phyloP scores from a whole-genome alignment of 371 early-diverging fungal species.

The Apophysomyces elegans region DNA sequence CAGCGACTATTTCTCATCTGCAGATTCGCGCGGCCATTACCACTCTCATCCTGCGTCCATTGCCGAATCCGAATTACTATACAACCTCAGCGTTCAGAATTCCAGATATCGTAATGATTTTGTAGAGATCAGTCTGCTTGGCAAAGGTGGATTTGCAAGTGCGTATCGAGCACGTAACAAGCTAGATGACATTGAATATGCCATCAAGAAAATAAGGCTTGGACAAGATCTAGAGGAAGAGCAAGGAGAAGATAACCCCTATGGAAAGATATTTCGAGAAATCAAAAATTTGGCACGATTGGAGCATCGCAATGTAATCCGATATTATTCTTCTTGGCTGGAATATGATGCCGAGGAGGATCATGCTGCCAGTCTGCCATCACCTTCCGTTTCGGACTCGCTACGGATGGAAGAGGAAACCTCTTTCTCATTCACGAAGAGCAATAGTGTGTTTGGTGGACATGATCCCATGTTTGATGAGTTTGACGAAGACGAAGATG shows the following conservation, averaged over 20 bases:
- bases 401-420: slow-evolving; percentile 17
- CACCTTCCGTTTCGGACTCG: slow-evolving; percentile 2
- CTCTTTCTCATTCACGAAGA: background rate
- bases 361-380: background rate
- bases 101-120: slow-evolving; percentile 89
- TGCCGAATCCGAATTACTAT: slow-evolving; percentile 14
- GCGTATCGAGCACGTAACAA: slow-evolving; percentile 81
- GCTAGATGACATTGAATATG: slow-evolving; percentile 87
- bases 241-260: slow-evolving; percentile 48
- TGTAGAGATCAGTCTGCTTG: slow-evolving; percentile 75
- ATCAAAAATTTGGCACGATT: slow-evolving; percentile 88
- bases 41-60: slow-evolving; percentile 1
- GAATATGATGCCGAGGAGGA: slow-evolving; percentile 61
- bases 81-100: slow-evolving; percentile 57
- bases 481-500: slow-evolving; percentile 3
- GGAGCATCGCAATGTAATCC: slow-evolving; percentile 88
- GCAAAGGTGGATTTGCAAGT: slow-evolving; percentile 95
- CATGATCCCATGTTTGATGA: slow-evolving; percentile 26
- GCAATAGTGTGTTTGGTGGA: slow-evolving; percentile 18
- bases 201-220: slow-evolving; percentile 83
- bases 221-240: slow-evolving; percentile 42
- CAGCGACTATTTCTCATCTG: slow-evolving; percentile 6
- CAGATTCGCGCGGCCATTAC: slow-evolving; percentile 6
- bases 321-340: slow-evolving; percentile 95
- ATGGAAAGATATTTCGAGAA: slow-evolving; percentile 87